These are phyloP conservation scores for Penicillium tannophilum DNA, from an alignment of 495 filamentous ascomycete species.

Conservation along the genomic window DNA sequence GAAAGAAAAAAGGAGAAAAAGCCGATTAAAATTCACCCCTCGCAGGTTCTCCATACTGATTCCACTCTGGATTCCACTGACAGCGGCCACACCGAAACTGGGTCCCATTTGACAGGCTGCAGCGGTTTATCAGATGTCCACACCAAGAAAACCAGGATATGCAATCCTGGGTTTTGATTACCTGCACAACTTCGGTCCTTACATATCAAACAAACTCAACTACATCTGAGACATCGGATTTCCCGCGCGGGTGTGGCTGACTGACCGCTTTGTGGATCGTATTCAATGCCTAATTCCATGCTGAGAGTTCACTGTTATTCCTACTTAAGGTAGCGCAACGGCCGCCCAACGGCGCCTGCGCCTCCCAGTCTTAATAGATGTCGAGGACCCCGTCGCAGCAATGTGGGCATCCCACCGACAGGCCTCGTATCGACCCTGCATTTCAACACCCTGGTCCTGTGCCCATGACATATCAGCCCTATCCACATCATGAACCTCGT, in stretches of 20 bases:
- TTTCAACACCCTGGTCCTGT: slow-evolving; percentile 13
- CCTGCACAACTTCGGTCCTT: slow-evolving; percentile 3
- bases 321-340: slow-evolving; percentile 20
- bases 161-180: slow-evolving; percentile 13
- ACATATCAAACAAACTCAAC: slow-evolving; percentile 13
- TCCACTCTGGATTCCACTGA: neutral
- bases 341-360: slow-evolving; percentile 16
- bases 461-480: slow-evolving; percentile 22
- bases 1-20: neutral
- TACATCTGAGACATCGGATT: slow-evolving; percentile 18
- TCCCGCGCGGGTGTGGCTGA: slow-evolving; percentile 21
- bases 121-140: slow-evolving; percentile 23
- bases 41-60: neutral
- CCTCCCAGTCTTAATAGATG: slow-evolving; percentile 22
- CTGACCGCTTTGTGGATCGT: slow-evolving; percentile 22
- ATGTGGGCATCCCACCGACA: slow-evolving; percentile 26
- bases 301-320: neutral
- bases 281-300: slow-evolving; percentile 22
- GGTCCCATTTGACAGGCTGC: neutral
- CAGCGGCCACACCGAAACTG: slow-evolving; percentile 11
- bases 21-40: neutral
- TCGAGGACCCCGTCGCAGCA: slow-evolving; percentile 29
- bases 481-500: slow-evolving; percentile 26
- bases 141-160: slow-evolving; percentile 29
- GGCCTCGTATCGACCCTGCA: slow-evolving; percentile 16